phyloP scores from a whole-genome alignment of 2,329 filamentous ascomycete species.

The Trichoderma koningii region DNA sequence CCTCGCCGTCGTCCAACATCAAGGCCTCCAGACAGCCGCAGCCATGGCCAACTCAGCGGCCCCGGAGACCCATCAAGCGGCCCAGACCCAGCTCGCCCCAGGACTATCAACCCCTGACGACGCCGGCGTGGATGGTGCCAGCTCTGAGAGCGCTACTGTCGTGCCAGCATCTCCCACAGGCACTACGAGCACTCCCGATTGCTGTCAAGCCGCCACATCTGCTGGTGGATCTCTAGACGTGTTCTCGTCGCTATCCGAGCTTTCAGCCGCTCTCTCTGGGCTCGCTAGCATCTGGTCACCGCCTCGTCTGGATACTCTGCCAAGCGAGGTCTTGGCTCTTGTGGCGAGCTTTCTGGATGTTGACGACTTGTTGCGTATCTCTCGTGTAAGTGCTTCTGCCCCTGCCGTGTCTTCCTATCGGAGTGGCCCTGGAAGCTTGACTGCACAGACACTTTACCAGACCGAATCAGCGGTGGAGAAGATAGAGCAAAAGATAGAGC shows the following conservation, averaged over 20 bases:
- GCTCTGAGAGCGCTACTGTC: conserved; percentile 26
- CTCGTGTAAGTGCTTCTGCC: conserved; percentile 51
- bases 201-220: conserved; percentile 30
- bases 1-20: conserved; percentile 1
- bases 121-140: conserved; percentile 28
- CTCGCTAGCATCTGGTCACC: conserved; percentile 19
- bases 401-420: conserved; percentile 6
- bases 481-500: background rate
- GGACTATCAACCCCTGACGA: conserved; percentile 28
- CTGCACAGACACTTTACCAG: background rate
- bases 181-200: background rate
- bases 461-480: background rate
- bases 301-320: conserved; percentile 46
- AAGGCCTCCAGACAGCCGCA: background rate
- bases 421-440: background rate
- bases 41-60: conserved; percentile 34
- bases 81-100: conserved; percentile 40
- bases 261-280: background rate
- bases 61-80: conserved; percentile 38
- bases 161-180: conserved; percentile 17
- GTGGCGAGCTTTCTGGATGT: conserved; percentile 60
- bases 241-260: conserved; percentile 12
- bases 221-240: conserved; percentile 9
- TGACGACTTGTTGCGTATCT: conserved; percentile 56
- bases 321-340: conserved; percentile 59